These are phyloP conservation scores for Verticillium dahliae DNA, from an alignment of 2,329 filamentous ascomycete genomes.

Conservation along the genomic window DNA sequence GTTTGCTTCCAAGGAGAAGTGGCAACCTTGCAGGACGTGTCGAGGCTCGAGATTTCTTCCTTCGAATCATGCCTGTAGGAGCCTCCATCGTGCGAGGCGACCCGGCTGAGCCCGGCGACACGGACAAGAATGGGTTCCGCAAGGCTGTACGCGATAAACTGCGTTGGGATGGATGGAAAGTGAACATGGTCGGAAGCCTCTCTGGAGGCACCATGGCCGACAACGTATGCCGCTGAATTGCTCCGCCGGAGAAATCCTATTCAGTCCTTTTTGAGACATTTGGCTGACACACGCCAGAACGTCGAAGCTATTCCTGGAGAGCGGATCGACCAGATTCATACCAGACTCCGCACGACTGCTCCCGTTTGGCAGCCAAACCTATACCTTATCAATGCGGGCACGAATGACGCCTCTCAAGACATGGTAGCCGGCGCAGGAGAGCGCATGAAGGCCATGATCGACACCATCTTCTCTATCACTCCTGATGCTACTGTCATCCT, in stretches of 20 bases:
- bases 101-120: slow-evolving; percentile 11
- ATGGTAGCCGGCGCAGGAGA: slow-evolving; percentile 20
- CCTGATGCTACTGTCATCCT: slow-evolving; percentile 27
- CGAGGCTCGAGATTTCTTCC: background rate
- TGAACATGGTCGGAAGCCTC: slow-evolving; percentile 31
- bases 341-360: slow-evolving; percentile 20
- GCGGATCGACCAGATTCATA: slow-evolving; percentile 28
- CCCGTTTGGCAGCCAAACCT: slow-evolving; percentile 26
- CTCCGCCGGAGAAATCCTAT: too few species aligned
- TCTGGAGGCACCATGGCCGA: slow-evolving; percentile 26
- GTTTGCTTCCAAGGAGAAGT: background rate
- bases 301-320: slow-evolving; percentile 35
- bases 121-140: slow-evolving; percentile 29
- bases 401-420: slow-evolving; percentile 28
- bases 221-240: background rate
- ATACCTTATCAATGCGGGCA: slow-evolving; percentile 32
- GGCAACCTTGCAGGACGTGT: background rate
- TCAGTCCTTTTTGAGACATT: too few species aligned
- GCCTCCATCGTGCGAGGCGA: slow-evolving; percentile 30
- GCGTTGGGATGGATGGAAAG: slow-evolving; percentile 17
- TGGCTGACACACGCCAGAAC: slow-evolving; percentile 10
- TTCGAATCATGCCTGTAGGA: slow-evolving; percentile 26
- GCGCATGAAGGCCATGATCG: slow-evolving; percentile 25
- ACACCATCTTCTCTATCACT: slow-evolving; percentile 21
- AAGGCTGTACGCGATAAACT: slow-evolving; percentile 20